phyloP scores from a whole-genome alignment of 2,329 filamentous ascomycete genomes.

The Sporothrix protearum region DNA sequence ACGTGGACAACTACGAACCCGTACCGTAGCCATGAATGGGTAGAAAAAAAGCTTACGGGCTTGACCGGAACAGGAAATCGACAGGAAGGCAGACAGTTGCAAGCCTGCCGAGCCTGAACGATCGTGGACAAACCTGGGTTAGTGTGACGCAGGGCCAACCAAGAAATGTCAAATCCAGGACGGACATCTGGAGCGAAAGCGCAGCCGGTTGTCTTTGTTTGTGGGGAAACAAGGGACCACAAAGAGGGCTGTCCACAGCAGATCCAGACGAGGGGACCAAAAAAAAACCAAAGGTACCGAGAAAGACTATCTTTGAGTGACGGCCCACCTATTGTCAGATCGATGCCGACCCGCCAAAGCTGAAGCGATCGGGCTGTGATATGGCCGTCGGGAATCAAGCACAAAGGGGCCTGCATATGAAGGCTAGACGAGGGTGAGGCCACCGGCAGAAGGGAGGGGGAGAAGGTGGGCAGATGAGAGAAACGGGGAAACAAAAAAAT shows the following conservation, averaged over 20 bases:
- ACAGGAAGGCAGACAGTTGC: background rate
- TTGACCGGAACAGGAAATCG: background rate
- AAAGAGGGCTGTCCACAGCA: background rate
- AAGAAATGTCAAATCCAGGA: background rate
- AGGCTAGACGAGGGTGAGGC: background rate
- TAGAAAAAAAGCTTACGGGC: background rate
- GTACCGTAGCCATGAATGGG: background rate
- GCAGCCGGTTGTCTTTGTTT: background rate
- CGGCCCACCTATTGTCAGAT: background rate
- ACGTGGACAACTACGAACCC: background rate
- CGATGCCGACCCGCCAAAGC: background rate
- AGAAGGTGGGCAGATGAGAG: background rate
- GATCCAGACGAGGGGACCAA: background rate
- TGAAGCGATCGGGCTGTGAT: background rate
- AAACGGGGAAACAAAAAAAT: background rate
- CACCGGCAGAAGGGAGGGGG: background rate
- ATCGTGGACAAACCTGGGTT: background rate
- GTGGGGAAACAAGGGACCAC: background rate
- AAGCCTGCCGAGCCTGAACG: background rate
- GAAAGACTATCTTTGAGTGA: background rate
- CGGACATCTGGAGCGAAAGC: background rate
- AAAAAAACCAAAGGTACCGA: background rate
- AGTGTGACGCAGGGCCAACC: background rate
- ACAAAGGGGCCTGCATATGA: background rate
- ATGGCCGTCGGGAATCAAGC: background rate